Evolutionary conservation across 495 filamentous ascomycete genomes (phyloP), one percentile per base, ranked within the genome.

Genomic region (Aspergillus sclerotioniger): DNA sequence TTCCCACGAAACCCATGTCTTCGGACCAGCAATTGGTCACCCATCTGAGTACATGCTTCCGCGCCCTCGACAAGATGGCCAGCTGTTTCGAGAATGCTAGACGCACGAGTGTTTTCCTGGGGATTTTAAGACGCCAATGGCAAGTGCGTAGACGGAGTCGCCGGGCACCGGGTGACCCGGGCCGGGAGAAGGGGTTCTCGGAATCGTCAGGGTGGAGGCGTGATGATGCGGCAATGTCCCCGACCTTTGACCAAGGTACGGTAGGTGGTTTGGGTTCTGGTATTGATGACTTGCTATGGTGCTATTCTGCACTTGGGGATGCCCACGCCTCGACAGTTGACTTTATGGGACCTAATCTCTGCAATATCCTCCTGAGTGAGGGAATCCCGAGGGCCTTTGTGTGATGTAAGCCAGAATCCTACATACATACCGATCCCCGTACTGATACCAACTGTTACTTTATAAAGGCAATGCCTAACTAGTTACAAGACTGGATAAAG

Each of bases 21-120:
- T n/a, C n/a, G 56, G 69, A 44, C 61, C 54, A 13, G 51, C 35
- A 52, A 8, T n/a, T 33, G 51, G 20, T 45, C 44, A 41, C 5
- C 31, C 43, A 39, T 51, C 44, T 43, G 43, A 54, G 59, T 21
- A 58, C 58, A 13, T 65, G 62, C 29, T 62, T 65, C 43, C 56
- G 62, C 6, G 62, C 62, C 8, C 59, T 67, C 8, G 65, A 67
- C 47, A 62, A 67, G 21, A 53, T 67, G 49, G 57, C 56, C 21
- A 52, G 37, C 13, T 56, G 47, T 7, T 64, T 61, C 41, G 59
- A 64, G 19, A 67, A 56, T 25, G 65, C 65, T 0, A 60, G 52
- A 44, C 49, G 65, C 15, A 64, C 61, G 2, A 62, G 62, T 17
- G 51, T 60, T 10, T 53, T 68, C 10, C 37, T 68, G 2, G 29